Evolutionary conservation across 495 filamentous ascomycete genomes (phyloP).

Genomic region (Chaetomium tenue): DNA sequence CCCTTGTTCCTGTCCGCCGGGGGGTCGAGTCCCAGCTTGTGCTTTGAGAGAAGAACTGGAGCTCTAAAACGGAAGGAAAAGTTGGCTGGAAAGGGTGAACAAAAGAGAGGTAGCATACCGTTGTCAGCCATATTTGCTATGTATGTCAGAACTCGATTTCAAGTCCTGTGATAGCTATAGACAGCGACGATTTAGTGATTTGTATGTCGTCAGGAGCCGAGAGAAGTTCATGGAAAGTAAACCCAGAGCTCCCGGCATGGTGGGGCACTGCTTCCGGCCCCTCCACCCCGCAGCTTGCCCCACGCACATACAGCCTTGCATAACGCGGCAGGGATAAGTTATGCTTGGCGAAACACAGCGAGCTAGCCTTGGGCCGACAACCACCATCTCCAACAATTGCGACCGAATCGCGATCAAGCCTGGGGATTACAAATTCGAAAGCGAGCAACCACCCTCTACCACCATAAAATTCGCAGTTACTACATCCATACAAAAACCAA

Average conservation of each 20-base stretch:
- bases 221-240: conserved; percentile 32
- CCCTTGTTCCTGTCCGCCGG: background rate
- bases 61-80: background rate
- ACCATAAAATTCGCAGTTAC: no score
- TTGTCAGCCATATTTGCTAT: conserved; percentile 32
- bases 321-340: background rate
- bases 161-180: background rate
- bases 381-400: background rate
- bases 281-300: conserved; percentile 14
- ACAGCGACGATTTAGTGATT: background rate
- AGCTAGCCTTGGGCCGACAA: conserved; percentile 1
- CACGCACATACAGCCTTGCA: conserved; percentile 1
- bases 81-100: background rate
- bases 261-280: conserved; percentile 19
- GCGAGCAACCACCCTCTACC: no score
- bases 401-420: background rate
- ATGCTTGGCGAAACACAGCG: background rate
- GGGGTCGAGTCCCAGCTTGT: background rate
- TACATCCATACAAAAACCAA: no score
- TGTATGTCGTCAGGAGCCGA: background rate
- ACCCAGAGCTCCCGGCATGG: conserved; percentile 14
- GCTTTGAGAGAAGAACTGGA: background rate
- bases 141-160: background rate
- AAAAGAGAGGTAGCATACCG: conserved; percentile 18
- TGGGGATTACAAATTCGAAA: no score